A percentile compares a stretch with the other conserved stretches of the same genome.
These are phyloP conservation scores for Pycnococcus provasolii DNA, from an alignment of 139 green algal species.

Conservation along the genomic window DNA sequence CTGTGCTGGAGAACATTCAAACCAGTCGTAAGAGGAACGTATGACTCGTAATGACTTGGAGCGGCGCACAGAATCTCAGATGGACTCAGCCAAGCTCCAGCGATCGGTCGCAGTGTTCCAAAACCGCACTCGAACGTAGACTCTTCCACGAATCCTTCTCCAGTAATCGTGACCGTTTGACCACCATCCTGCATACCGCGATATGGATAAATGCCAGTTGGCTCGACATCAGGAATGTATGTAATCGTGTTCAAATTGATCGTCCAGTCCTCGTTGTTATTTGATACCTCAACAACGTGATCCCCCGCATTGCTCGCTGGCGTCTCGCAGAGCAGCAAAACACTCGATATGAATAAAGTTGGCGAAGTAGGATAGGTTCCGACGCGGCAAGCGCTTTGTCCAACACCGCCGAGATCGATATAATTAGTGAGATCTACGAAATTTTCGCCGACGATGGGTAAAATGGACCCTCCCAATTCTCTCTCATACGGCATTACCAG, in stretches of 20 bases:
- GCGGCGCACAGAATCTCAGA: neutral
- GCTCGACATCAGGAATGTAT: conserved; percentile 1
- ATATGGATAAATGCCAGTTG: neutral
- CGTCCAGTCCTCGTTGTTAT: neutral
- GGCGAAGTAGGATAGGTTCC: neutral
- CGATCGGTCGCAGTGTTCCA: conserved; percentile 3
- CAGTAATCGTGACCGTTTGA: neutral
- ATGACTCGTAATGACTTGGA: neutral
- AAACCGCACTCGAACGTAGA: neutral
- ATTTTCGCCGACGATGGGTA: too few relatives aligned
- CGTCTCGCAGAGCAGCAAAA: neutral
- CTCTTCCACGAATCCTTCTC: neutral
- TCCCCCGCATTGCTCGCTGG: neutral
- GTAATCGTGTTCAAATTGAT: neutral
- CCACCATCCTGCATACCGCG: neutral
- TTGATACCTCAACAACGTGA: neutral
- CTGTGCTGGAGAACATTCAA: neutral
- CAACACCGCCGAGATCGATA: too few relatives aligned
- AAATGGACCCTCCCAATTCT: too few relatives aligned
- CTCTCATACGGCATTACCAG: too few relatives aligned
- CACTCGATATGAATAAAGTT: neutral
- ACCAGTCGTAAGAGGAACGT: neutral
- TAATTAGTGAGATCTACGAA: too few relatives aligned
- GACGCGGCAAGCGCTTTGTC: too few relatives aligned
- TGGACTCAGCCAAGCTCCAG: neutral